These are phyloP conservation scores for Cryphonectria nitschkei DNA, from an alignment of 2,329 filamentous ascomycete genomes.

Conservation along the genomic window DNA sequence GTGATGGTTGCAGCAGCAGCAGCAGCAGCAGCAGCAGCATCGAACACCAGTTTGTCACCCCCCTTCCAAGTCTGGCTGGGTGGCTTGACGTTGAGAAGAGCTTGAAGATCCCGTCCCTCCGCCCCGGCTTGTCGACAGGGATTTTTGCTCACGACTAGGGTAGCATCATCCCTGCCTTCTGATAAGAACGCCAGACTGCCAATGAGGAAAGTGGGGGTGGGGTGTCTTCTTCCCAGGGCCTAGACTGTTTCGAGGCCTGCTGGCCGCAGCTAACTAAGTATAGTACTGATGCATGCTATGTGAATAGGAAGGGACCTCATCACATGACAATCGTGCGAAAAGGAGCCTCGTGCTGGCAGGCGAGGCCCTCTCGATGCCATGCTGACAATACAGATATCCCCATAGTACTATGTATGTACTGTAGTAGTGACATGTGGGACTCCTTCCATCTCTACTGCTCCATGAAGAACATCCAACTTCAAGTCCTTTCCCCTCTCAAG, in stretches of 20 bases:
- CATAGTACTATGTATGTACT: neutral
- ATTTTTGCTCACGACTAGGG: neutral
- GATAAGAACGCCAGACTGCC: neutral
- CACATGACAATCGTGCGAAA: neutral
- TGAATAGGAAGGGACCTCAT: neutral
- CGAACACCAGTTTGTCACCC: neutral
- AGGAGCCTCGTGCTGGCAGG: neutral
- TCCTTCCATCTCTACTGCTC: neutral
- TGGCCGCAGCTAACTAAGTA: neutral
- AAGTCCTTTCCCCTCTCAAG: neutral
- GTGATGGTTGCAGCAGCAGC: no score
- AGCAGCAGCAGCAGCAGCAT: no score
- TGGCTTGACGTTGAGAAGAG: neutral
- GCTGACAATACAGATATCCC: neutral
- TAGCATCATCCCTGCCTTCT: neutral
- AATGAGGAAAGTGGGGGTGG: slow-evolving; percentile 5
- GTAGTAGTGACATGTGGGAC: neutral
- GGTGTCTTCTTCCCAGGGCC: neutral
- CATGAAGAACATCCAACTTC: neutral
- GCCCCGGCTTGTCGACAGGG: neutral
- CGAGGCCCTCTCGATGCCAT: neutral
- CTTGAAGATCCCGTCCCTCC: no score
- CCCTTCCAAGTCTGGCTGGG: neutral
- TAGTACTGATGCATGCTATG: neutral
- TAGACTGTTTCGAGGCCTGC: neutral